Base-by-base conservation (phyloP, 345 rosid genomes). In the Linum tenue region DNA sequence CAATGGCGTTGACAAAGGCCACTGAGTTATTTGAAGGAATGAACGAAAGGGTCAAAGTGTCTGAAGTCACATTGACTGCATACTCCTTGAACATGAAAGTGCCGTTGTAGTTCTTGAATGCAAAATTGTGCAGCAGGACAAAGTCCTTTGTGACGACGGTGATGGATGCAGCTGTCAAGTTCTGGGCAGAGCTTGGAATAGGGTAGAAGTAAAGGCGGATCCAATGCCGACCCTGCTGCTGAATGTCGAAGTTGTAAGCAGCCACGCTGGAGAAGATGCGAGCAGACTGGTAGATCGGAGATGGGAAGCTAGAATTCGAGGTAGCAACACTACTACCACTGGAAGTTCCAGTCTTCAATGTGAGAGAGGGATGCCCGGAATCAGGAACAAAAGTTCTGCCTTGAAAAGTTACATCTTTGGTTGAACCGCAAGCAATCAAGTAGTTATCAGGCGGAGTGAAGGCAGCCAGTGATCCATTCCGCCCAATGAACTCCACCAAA, bases 121-220 rank as follows among this genome's bases (percentile, higher is more conserved):
- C 85, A 81, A 88, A 89, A 83, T 81, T 82, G 82, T 76, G 84
- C 81, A 95, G 67, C 79, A 95, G 97, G 67, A 91, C 97, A 81
- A 85, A 87, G 56, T 80, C 83, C 51, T 95, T 96, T 0, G 96
- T 76, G 60, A 79, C 84, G 17, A 86, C 96, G 1, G 91, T 81
- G 67, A 89, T 74, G 1, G 81, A 70, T 0, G 88, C 88, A 59
- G 91, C 77, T 38, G 69, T 66, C 80, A 95, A 67, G 79, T 86
- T 81, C 22, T 79, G 83, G 67, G 70, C 76, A 0, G 88, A 77
- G 67, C 61, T 81, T 37, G 83, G 78, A 72, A 87, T 36, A 17
- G 96, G 95, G 48, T 73, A 80, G 69, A 95, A 95, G 69, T 95
- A 90, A 42, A 95, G 96, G 68, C 99, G 96, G 87, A 95, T 68